Base-by-base conservation (phyloP, 75 land plant genomes). In the Picea glauca region DNA sequence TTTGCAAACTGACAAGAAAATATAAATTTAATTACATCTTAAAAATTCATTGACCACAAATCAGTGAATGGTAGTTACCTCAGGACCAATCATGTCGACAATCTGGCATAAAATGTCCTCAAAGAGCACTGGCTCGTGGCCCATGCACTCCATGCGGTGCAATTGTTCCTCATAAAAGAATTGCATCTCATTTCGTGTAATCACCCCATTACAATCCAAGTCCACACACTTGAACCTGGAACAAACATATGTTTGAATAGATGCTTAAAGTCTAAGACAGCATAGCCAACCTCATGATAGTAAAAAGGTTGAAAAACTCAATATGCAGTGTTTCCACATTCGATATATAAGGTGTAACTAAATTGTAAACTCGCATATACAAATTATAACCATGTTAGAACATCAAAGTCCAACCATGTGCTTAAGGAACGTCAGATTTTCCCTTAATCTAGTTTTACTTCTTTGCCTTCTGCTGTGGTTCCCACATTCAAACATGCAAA, bases 71-170 rank as follows among this genome's bases (percentile, higher is more conserved):
- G 21, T 18, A 3, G 21, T 6, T 64, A 86, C 88, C 85, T 83
- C 82, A 17, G 88, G 88, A 21, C 79, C 20, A 38, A 86, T 80
- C 88, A 86, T 86, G 64, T 86, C 88, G 13, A 85, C 80, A 85
- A 86, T 86, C 60, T 86, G 88, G 65, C 88, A 86, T 50, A 86
- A 81, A 62, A 86, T 86, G 60, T 86, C 88, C 72, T 86, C 88
- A 80, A 86, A 86, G 3, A 86, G 78, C 32, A 86, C 88, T 23
- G 85, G 85, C 58, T 86, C 88, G 46, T 86, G 88, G 59, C 85
- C 88, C 85, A 86, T 83, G 59, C 88, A 86, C 80, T 86, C 88
- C 88, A 86, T 86, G 60, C 88, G 88, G 76, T 86, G 88, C 59
- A 86, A 79, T 20, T 86, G 88, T 77, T 86, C 88, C 77, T 86